phyloP scores from a whole-genome alignment of 192 early-diverging fungal genomes.

The Polychytrium aggregatum region DNA sequence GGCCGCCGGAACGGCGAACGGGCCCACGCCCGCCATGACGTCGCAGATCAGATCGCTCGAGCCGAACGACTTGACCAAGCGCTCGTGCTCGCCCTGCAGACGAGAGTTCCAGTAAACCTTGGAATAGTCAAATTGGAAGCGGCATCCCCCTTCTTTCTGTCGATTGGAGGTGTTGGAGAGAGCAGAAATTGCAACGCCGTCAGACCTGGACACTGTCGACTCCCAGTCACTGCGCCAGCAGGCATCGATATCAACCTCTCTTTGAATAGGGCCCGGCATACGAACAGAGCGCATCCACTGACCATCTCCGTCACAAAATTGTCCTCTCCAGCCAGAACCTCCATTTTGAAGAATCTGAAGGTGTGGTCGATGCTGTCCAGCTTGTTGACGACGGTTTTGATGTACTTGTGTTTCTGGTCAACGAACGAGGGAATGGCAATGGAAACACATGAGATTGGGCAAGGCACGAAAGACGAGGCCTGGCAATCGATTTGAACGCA shows the following conservation, averaged over 20 bases:
- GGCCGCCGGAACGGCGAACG: conserved; percentile 89
- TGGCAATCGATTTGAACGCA: too few relatives aligned
- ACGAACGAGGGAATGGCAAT: neutral
- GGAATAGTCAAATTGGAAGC: conserved; percentile 88
- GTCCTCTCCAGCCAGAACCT: conserved; percentile 80
- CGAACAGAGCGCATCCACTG: conserved; percentile 16
- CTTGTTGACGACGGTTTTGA: conserved; percentile 95
- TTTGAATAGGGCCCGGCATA: too few relatives aligned
- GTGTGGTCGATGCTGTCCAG: conserved; percentile 87
- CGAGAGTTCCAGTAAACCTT: conserved; percentile 99
- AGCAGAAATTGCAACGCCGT: neutral
- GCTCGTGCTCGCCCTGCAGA: conserved; percentile 86
- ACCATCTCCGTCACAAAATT: conserved; percentile 81
- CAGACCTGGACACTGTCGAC: too few relatives aligned
- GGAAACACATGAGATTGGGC: neutral
- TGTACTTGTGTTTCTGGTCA: conserved; percentile 74
- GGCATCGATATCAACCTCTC: too few relatives aligned
- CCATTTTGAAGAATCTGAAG: conserved; percentile 95
- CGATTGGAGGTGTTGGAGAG: neutral
- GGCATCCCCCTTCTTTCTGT: conserved; percentile 82
- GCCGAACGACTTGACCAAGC: conserved; percentile 70
- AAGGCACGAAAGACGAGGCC: too few relatives aligned
- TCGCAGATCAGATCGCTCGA: conserved; percentile 72
- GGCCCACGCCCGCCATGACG: conserved; percentile 94
- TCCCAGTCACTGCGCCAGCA: too few relatives aligned